These are phyloP conservation scores for Stachybotrys chlorohalonatus DNA, from an alignment of 2,329 filamentous ascomycete species.

Conservation along the genomic window DNA sequence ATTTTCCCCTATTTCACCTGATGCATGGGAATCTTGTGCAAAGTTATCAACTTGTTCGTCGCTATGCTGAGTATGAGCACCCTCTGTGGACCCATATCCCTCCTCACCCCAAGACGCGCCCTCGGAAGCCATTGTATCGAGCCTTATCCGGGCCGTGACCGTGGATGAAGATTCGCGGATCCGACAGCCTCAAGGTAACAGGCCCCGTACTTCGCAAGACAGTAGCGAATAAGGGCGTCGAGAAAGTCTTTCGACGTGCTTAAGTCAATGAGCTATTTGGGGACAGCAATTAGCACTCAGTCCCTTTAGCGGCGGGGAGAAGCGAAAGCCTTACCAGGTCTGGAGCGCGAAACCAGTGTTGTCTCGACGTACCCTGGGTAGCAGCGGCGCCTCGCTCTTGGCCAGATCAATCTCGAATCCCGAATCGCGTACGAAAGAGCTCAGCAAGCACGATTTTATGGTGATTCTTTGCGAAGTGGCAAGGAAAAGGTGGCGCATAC, in stretches of 20 bases:
- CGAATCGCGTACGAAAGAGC: not conserved
- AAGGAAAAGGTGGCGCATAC: not conserved
- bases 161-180: not conserved
- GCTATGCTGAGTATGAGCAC: constrained; percentile 46
- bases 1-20: constrained; percentile 39
- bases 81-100: constrained; percentile 46
- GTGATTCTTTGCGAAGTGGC: not conserved
- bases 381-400: too few species aligned
- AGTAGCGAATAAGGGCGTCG: too few species aligned
- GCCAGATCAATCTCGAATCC: too few species aligned
- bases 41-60: constrained; percentile 44
- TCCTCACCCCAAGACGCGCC: constrained; percentile 41
- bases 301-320: too few species aligned
- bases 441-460: not conserved
- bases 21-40: constrained; percentile 35
- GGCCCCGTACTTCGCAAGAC: too few species aligned
- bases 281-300: too few species aligned
- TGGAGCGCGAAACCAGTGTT: too few species aligned
- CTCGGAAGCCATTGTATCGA: constrained; percentile 25
- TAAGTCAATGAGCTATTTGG: too few species aligned
- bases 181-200: not conserved
- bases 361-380: too few species aligned
- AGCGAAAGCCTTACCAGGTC: too few species aligned
- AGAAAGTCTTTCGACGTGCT: too few species aligned
- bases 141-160: not conserved